Base-by-base conservation (phyloP, 208 protist genomes). In the Trypanosoma caninum region DNA sequence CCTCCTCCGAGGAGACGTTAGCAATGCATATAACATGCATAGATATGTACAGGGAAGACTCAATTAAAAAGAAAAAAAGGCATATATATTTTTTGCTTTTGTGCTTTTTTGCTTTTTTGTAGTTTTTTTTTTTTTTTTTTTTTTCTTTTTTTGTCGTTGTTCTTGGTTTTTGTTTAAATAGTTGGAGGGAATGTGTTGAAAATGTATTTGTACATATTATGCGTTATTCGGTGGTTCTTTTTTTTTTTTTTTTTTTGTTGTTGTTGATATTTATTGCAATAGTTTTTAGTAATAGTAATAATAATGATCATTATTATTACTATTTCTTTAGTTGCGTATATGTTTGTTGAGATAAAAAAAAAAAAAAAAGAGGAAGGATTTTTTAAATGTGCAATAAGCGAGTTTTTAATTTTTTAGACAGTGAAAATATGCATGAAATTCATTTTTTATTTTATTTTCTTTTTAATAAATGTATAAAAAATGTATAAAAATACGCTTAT, bases 1-100 rank as follows among this genome's bases (percentile, higher is more conserved):
- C 77, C 91, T 14, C 91, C 91, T 0, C 91, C 91, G 31, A 74
- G 69, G 23, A 77, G 78, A 10, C 77, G 83, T 5, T 62, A 56
- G 37, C n/a, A n/a, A n/a, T n/a, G 16, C 27, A 9, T 9, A 41
- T 45, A 28, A 33, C 35, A 55, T 55, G 34, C 61, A 67, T 5
- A 42, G 23, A 38, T 35, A 16, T 34, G 8, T 55, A 33, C n/a
- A n/a, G n/a, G n/a, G n/a, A n/a, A n/a, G n/a, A n/a, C n/a, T n/a
- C 41, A 13, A n/a, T 46, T 20, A 20, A 46, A 46, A n/a, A 46
- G 2, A 20, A 46, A 8, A 20, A 44, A 44, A 11, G 2, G 20
- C 7, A n/a, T 10, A 2, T 46, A 20, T 46, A 42, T 22, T 42
- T 11, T 8, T 42, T 42, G 38, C 7, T 1, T 11, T 42, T 7